phyloP scores from a whole-genome alignment of 768 basidiomycete species.

The Amanita fuliginea region DNA sequence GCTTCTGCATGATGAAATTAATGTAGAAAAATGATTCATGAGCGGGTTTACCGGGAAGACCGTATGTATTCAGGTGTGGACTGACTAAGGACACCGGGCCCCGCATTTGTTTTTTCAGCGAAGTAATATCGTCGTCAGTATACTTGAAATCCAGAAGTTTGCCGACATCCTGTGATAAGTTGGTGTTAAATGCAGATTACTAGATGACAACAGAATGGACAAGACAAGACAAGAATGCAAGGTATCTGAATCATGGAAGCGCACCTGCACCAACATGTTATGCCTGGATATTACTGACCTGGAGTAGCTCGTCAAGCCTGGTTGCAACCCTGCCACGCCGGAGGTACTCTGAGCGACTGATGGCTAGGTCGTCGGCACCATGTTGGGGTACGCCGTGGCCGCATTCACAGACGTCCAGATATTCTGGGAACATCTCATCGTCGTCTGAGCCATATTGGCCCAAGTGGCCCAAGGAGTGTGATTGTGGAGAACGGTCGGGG shows the following conservation, averaged over 20 bases:
- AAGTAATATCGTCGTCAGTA: constrained; percentile 55
- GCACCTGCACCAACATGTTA: constrained; percentile 1
- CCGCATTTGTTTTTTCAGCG: constrained; percentile 62
- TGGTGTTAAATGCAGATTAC: neutral
- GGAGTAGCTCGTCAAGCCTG: constrained; percentile 70
- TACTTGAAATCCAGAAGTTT: constrained; percentile 76
- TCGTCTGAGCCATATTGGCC: constrained; percentile 66
- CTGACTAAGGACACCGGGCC: constrained; percentile 39
- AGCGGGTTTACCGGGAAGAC: constrained; percentile 39
- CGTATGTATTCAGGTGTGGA: constrained; percentile 30
- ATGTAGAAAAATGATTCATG: constrained; percentile 4
- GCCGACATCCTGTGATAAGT: constrained; percentile 47
- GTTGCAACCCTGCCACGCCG: constrained; percentile 67
- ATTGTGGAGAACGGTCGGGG: constrained; percentile 29
- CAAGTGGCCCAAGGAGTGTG: constrained; percentile 33
- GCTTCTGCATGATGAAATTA: constrained; percentile 13
- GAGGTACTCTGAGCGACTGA: constrained; percentile 55
- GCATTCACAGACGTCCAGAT: constrained; percentile 56
- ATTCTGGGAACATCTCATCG: constrained; percentile 39
- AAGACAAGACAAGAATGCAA: neutral
- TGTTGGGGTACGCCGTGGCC: constrained; percentile 57
- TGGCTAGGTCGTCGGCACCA: constrained; percentile 46
- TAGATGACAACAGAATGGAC: neutral
- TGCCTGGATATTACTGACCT: constrained; percentile 36
- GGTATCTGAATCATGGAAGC: neutral